Evolutionary conservation across 163 green algal genomes (phyloP), one percentile per base, ranked within the genome.

Genomic region (Smithsoniella earleae): DNA sequence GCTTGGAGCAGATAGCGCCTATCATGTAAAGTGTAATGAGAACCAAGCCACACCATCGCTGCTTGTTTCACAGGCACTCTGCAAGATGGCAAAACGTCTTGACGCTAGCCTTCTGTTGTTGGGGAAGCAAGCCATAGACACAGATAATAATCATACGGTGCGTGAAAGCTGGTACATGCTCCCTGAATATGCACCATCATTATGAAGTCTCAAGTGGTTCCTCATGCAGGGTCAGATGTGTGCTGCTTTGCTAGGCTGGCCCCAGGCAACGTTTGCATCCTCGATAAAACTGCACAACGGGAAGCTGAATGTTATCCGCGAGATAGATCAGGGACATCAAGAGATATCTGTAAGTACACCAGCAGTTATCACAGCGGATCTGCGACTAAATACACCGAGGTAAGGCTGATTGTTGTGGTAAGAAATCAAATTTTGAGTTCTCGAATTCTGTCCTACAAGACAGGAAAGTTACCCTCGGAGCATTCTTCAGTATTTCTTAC

Each of bases 91-190:
- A 1, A 31, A 73, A 30, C 75, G 73, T 28, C 89, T 96, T 78
- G 18, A 76, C 3, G 73, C 87, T 2, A 44, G 38, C 25, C 54
- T 97, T 30, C 74, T 91, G 40, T 55, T 97, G 66, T 80, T 97
- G 62, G 92, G 92, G 30, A 97, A 97, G 83, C 91, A 97, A 82
- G 89, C 89, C 20, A 96, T 97, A 46, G 92, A 97, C 75, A 87
- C 89, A 46, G 92, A 97, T 78, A 84, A 64, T 78, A 95, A 94
- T 78, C 89, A 96, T 76, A 96, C 90, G 79, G 90, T 92, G 36
- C 22, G 77, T 8, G 20, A 6, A 31, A 16, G 28, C 43, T 36
- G 16, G 16, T 16, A 54, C 16, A 18, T 54, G 43, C 16, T 18
- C 16, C 18, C 16, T 54, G 43, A 27, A 54, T 16, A 18, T 27